Conservation (phyloP, 2,329 filamentous ascomycete genomes). For the Xylariaceae sp. region DNA sequence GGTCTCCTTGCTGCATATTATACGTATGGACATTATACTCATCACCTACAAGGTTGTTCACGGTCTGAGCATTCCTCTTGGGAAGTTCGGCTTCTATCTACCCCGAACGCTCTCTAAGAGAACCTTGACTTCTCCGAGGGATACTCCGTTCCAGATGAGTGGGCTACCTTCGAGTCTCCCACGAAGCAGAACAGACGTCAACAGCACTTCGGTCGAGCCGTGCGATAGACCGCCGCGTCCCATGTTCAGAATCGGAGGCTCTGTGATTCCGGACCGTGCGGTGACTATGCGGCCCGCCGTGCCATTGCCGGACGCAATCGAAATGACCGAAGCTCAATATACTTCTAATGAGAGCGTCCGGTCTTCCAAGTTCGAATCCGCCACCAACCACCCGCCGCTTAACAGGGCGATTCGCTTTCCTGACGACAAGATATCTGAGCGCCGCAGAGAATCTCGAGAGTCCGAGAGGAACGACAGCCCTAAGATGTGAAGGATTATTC, state of each 20-base stretch:
- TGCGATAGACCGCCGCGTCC: conserved; percentile 29
- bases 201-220: conserved; percentile 13
- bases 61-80: conserved; percentile 78
- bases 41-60: conserved; percentile 66
- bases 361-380: background rate
- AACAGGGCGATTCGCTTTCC: conserved; percentile 49
- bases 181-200: conserved; percentile 15
- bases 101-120: conserved; percentile 62
- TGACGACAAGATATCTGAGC: conserved; percentile 37
- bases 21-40: conserved; percentile 11
- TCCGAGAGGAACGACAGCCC: conserved; percentile 1
- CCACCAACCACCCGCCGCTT: conserved; percentile 16
- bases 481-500: conserved; percentile 12
- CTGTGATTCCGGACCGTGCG: conserved; percentile 35
- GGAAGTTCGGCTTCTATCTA: conserved; percentile 65
- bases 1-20: background rate
- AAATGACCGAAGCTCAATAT: background rate
- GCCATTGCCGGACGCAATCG: conserved; percentile 1
- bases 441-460: conserved; percentile 1
- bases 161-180: conserved; percentile 23
- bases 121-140: conserved; percentile 45
- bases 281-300: background rate
- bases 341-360: background rate
- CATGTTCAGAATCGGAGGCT: conserved; percentile 47
- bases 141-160: conserved; percentile 21